Conservation (phyloP, 768 basidiomycete genomes). For the Strobilomyces echinocephalus region DNA sequence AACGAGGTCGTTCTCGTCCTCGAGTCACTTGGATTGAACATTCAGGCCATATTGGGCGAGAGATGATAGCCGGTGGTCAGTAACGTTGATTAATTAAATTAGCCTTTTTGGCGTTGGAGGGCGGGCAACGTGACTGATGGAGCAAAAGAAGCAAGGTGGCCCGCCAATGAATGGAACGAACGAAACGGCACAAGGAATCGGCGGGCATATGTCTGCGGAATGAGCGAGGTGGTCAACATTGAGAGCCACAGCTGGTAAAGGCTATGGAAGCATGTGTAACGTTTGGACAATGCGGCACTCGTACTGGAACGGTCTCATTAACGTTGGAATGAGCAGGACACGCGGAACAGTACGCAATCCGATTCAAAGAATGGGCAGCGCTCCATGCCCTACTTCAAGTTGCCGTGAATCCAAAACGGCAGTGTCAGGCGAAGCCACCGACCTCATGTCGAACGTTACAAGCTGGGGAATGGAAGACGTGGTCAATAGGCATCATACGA, state of each 20-base stretch:
- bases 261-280: not conserved
- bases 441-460: constrained; percentile 1
- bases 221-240: not conserved
- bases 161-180: not conserved
- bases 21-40: not conserved
- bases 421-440: not conserved
- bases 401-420: not conserved
- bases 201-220: not conserved
- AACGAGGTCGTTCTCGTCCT: not conserved
- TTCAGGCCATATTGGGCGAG: not conserved
- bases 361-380: too few relatives aligned
- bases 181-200: not conserved
- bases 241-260: not conserved
- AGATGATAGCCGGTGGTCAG: not conserved
- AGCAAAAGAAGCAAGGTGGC: not conserved
- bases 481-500: too few relatives aligned
- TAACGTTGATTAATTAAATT: not conserved
- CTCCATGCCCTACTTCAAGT: too few relatives aligned
- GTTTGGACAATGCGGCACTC: not conserved
- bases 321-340: too few relatives aligned
- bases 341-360: too few relatives aligned
- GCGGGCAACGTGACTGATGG: not conserved
- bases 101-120: not conserved
- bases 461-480: too few relatives aligned
- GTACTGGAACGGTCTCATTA: not conserved